These are phyloP conservation scores for Coffea eugenioides DNA, from an alignment of 257 asterid genomes.

Conservation along the genomic window DNA sequence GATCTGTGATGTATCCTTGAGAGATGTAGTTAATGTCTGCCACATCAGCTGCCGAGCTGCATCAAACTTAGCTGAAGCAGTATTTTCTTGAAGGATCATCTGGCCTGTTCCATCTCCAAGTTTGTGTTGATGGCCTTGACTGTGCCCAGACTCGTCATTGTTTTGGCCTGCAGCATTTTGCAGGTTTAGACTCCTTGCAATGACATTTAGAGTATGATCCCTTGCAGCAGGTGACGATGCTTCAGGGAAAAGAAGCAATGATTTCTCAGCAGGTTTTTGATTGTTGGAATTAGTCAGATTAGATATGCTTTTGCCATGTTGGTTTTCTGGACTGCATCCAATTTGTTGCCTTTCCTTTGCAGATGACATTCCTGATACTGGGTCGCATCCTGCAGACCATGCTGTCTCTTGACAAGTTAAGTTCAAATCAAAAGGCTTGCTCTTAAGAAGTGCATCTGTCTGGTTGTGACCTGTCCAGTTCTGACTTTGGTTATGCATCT, in stretches of 20 bases:
- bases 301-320: slow-evolving; percentile 18
- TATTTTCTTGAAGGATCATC: slow-evolving; percentile 37
- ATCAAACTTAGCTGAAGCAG: slow-evolving; percentile 23
- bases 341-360: slow-evolving; percentile 27
- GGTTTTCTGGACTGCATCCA: slow-evolving; percentile 26
- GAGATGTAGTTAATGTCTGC: slow-evolving; percentile 32
- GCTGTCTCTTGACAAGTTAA: slow-evolving; percentile 36
- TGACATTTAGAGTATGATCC: slow-evolving; percentile 55
- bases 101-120: slow-evolving; percentile 30
- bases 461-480: slow-evolving; percentile 24
- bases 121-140: slow-evolving; percentile 35
- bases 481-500: slow-evolving; percentile 34
- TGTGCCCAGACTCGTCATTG: slow-evolving; percentile 22
- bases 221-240: slow-evolving; percentile 28
- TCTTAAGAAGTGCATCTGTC: slow-evolving; percentile 30
- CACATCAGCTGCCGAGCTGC: slow-evolving; percentile 29
- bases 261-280: slow-evolving; percentile 30
- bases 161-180: slow-evolving; percentile 36
- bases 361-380: slow-evolving; percentile 24
- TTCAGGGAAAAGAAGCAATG: slow-evolving; percentile 23
- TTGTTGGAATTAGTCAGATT: slow-evolving; percentile 14
- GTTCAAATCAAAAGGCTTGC: slow-evolving; percentile 41
- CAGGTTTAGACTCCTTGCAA: slow-evolving; percentile 51
- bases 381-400: slow-evolving; percentile 25
- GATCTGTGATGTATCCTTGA: slow-evolving; percentile 23